Evolutionary conservation across 1,284 basidiomycete species (phyloP).

Genomic region (Ceratobasidium sp.): DNA sequence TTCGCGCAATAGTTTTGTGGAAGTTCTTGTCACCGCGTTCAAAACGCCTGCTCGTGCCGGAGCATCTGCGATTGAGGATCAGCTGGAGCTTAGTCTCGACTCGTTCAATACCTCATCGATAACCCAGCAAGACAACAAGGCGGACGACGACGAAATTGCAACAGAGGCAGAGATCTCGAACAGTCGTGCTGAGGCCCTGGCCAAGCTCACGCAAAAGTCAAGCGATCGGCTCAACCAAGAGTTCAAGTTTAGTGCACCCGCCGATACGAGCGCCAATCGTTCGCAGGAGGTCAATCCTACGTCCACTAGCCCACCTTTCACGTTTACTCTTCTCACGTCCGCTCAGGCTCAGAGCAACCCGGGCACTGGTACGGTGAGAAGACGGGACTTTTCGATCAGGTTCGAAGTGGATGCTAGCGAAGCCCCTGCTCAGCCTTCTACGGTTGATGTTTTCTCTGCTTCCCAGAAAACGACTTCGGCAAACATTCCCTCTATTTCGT

Average conservation of each 20-base stretch:
- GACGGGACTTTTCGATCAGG: background rate
- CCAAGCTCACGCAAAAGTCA: conserved; percentile 53
- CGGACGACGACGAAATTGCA: background rate
- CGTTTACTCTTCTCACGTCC: background rate
- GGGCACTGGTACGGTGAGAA: background rate
- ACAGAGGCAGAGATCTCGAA: conserved; percentile 1
- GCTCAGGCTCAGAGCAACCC: background rate
- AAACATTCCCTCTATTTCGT: conserved; percentile 83
- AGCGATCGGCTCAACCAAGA: conserved; percentile 69
- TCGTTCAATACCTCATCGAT: background rate
- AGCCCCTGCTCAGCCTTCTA: conserved; percentile 48
- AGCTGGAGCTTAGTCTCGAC: conserved; percentile 26
- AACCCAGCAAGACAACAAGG: background rate
- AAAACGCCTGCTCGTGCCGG: conserved; percentile 59
- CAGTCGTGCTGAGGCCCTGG: background rate
- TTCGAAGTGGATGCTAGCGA: conserved; percentile 58
- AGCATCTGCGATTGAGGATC: conserved; percentile 2
- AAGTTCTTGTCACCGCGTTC: conserved; percentile 80
- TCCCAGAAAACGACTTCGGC: conserved; percentile 65
- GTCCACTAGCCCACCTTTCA: background rate
- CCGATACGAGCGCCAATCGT: background rate
- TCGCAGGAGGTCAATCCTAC: background rate
- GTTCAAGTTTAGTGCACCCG: conserved; percentile 73
- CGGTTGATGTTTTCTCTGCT: conserved; percentile 56
- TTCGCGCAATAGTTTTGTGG: conserved; percentile 77